A percentile compares a stretch with the other conserved stretches of the same genome.
phyloP scores from a whole-genome alignment of 129 eudicot species.

The Helianthus tuberosus region DNA sequence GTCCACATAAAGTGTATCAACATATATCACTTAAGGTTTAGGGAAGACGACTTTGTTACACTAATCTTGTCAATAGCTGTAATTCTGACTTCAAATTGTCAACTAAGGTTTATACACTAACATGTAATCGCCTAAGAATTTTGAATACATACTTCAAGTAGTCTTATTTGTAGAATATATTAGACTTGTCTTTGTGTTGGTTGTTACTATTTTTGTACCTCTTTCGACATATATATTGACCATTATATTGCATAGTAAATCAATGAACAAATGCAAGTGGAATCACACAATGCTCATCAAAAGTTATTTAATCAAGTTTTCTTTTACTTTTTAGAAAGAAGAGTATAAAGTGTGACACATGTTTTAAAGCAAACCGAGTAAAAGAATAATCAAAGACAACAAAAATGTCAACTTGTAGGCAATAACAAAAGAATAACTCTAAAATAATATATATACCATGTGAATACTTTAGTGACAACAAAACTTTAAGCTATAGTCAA shows the following conservation, averaged over 20 bases:
- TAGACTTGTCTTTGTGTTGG: not conserved
- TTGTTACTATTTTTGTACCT: too few relatives aligned
- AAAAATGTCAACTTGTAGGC: not conserved
- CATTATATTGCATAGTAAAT: not conserved
- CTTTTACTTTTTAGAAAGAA: slow-evolving; percentile 7
- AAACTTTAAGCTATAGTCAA: not conserved
- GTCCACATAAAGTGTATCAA: too few relatives aligned
- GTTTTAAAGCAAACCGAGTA: not conserved
- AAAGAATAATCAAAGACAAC: not conserved
- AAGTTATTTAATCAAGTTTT: not conserved
- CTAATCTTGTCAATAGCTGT: too few relatives aligned
- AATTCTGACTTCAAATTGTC: too few relatives aligned
- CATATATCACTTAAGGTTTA: too few relatives aligned
- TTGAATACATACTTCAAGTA: not conserved
- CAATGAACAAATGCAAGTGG: not conserved
- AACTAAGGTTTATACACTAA: too few relatives aligned
- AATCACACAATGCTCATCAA: not conserved
- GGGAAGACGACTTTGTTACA: too few relatives aligned
- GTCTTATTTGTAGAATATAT: not conserved
- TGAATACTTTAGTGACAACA: not conserved
- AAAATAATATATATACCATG: not conserved
- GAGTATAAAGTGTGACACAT: not conserved
- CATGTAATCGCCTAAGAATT: too few relatives aligned
- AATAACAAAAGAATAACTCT: not conserved
- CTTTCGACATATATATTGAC: not conserved